These are phyloP conservation scores for Fomitopsis serialis DNA, from an alignment of 768 basidiomycete species.

Conservation along the genomic window DNA sequence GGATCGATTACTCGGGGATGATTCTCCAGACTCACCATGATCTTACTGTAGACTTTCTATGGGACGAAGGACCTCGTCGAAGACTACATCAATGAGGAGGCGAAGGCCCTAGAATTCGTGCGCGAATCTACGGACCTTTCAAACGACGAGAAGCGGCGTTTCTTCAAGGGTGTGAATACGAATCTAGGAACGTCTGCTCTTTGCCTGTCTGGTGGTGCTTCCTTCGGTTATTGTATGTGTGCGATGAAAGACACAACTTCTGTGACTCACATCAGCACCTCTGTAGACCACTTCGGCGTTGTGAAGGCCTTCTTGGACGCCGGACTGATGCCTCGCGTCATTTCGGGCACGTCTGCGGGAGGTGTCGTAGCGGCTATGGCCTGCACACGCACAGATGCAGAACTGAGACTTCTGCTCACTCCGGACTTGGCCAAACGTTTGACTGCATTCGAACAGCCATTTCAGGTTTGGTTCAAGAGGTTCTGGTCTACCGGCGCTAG, in stretches of 20 bases:
- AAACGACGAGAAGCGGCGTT: slow-evolving; percentile 84
- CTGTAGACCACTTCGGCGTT: slow-evolving; percentile 80
- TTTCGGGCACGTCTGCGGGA: slow-evolving; percentile 93
- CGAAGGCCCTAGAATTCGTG: slow-evolving; percentile 68
- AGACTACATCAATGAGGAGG: slow-evolving; percentile 79
- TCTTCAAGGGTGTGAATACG: slow-evolving; percentile 85
- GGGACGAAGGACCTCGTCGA: slow-evolving; percentile 91
- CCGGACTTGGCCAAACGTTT: slow-evolving; percentile 84
- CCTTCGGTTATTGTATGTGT: slow-evolving; percentile 86
- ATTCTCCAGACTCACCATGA: too few species aligned
- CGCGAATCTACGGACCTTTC: slow-evolving; percentile 69
- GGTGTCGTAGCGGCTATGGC: slow-evolving; percentile 71
- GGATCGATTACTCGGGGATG: neutral
- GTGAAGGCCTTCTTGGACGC: slow-evolving; percentile 90
- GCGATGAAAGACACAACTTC: neutral
- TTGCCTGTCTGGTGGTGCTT: slow-evolving; percentile 93
- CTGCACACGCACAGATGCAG: slow-evolving; percentile 86
- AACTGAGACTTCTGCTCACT: slow-evolving; percentile 69
- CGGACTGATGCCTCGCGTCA: slow-evolving; percentile 80
- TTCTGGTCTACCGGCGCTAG: slow-evolving; percentile 88
- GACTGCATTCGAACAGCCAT: slow-evolving; percentile 75
- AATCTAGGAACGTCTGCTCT: slow-evolving; percentile 90
- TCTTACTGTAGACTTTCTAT: slow-evolving; percentile 77
- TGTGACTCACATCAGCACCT: neutral
- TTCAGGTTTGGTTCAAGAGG: slow-evolving; percentile 63